Conservation (phyloP, 495 filamentous ascomycete species). For the Hypoxylon trugodes region DNA sequence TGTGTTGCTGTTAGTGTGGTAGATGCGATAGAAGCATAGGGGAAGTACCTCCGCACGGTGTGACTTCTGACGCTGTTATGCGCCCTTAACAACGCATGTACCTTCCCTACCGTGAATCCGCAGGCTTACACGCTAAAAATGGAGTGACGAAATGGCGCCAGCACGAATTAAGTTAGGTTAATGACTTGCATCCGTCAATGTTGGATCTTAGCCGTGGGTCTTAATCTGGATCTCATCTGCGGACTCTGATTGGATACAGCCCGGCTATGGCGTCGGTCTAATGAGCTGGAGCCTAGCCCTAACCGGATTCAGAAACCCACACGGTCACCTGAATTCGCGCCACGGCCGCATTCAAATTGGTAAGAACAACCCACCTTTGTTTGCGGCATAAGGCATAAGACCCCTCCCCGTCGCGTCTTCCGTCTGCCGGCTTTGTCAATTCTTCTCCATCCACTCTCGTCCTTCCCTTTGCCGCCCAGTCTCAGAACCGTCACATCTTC, state of each 20-base stretch:
- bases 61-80: neutral
- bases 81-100: neutral
- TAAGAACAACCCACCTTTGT: conserved; percentile 20
- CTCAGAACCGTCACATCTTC: conserved; percentile 19
- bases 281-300: conserved; percentile 27
- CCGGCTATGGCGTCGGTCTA: neutral
- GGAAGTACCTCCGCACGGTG: neutral
- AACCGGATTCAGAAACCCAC: conserved; percentile 6
- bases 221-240: neutral
- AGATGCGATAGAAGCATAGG: neutral
- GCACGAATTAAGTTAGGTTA: conserved; percentile 2
- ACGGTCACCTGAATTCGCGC: conserved; percentile 39
- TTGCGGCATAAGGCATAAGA: conserved; percentile 13
- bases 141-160: conserved; percentile 12
- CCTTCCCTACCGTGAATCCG: neutral
- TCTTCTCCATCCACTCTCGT: conserved; percentile 23
- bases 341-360: conserved; percentile 29
- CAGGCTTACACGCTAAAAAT: conserved; percentile 5
- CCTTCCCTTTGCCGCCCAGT: conserved; percentile 18
- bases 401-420: conserved; percentile 40
- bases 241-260: conserved; percentile 6
- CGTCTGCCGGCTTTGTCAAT: no score
- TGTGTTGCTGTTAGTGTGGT: neutral
- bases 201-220: conserved; percentile 15
- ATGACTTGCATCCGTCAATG: conserved; percentile 27